Evolutionary conservation across 495 filamentous ascomycete species (phyloP).

Genomic region (Delitschia confertaspora): DNA sequence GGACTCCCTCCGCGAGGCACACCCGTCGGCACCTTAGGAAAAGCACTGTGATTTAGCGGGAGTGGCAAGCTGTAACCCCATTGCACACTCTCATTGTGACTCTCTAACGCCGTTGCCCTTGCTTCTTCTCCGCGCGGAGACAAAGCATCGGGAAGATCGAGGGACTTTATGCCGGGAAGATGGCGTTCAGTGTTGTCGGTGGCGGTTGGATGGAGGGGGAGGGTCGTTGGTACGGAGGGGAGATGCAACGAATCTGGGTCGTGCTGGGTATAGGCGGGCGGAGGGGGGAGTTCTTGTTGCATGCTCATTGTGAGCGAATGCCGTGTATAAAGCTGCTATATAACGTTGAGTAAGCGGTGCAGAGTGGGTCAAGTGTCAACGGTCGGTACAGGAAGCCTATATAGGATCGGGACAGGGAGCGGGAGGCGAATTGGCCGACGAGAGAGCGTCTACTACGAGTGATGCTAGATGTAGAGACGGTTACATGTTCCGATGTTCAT

Average conservation of each 20-base stretch:
- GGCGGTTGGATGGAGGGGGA: too few species aligned
- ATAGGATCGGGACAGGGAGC: too few species aligned
- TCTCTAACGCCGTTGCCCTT: slow-evolving; percentile 11
- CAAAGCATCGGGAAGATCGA: slow-evolving; percentile 22
- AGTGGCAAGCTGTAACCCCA: slow-evolving; percentile 3
- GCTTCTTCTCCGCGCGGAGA: slow-evolving; percentile 7
- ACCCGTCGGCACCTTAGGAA: slow-evolving; percentile 13
- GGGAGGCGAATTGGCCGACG: too few species aligned
- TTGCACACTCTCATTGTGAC: too few species aligned
- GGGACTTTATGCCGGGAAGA: slow-evolving; percentile 30
- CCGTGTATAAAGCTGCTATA: too few species aligned
- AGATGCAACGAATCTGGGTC: slow-evolving; percentile 27
- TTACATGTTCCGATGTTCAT: too few species aligned
- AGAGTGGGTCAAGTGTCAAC: too few species aligned
- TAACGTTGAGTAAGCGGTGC: too few species aligned
- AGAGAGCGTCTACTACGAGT: too few species aligned
- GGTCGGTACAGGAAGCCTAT: too few species aligned
- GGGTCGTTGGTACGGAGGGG: slow-evolving; percentile 27
- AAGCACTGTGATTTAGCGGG: slow-evolving; percentile 12
- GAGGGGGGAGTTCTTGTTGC: slow-evolving; percentile 25
- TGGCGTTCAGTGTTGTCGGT: slow-evolving; percentile 1
- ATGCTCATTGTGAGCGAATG: slow-evolving; percentile 11
- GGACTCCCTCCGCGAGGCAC: slow-evolving; percentile 16
- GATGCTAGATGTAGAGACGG: too few species aligned
- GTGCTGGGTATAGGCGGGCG: slow-evolving; percentile 31